These are phyloP conservation scores for Omphalotus guepiniiformis DNA, from an alignment of 768 basidiomycete genomes.

Conservation along the genomic window DNA sequence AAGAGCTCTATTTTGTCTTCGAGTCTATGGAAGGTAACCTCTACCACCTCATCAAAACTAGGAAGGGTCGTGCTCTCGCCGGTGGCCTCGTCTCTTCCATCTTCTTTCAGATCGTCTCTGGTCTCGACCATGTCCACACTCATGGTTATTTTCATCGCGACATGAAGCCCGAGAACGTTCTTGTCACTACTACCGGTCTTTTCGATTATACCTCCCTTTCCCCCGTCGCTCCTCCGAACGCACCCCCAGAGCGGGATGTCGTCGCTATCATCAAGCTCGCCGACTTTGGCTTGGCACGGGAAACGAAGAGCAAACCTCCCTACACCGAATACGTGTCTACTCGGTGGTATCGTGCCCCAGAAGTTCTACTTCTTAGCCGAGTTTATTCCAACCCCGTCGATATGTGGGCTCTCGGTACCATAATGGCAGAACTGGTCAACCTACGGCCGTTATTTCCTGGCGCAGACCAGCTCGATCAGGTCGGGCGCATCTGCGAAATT, in stretches of 20 bases:
- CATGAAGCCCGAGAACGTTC: conserved; percentile 99
- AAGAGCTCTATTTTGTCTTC: conserved; percentile 98
- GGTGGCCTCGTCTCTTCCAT: conserved; percentile 94
- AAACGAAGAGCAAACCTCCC: conserved; percentile 82
- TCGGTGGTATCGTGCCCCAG: conserved; percentile 99
- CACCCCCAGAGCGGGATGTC: conserved; percentile 85
- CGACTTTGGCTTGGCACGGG: conserved; percentile 94
- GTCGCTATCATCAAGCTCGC: conserved; percentile 96
- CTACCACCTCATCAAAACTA: conserved; percentile 97
- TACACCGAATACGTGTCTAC: conserved; percentile 99
- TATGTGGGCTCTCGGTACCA: conserved; percentile 99
- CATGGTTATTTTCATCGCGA: conserved; percentile 98
- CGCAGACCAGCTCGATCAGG: conserved; percentile 88
- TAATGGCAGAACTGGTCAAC: conserved; percentile 95
- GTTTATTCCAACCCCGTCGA: conserved; percentile 98
- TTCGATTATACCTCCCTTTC: conserved; percentile 85
- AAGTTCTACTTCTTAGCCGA: conserved; percentile 85
- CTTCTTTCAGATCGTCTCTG: conserved; percentile 86
- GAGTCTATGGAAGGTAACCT: conserved; percentile 99
- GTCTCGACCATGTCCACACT: conserved; percentile 88
- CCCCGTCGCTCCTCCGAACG: conserved; percentile 58
- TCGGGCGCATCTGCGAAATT: conserved; percentile 85
- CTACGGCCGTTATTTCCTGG: conserved; percentile 95
- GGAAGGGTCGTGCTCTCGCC: conserved; percentile 93
- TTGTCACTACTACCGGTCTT: conserved; percentile 95